A percentile compares a stretch with the other conserved stretches of the same genome.
Evolutionary conservation across 495 filamentous ascomycete genomes (phyloP).

Genomic region (Sabuloglossum arenarium): DNA sequence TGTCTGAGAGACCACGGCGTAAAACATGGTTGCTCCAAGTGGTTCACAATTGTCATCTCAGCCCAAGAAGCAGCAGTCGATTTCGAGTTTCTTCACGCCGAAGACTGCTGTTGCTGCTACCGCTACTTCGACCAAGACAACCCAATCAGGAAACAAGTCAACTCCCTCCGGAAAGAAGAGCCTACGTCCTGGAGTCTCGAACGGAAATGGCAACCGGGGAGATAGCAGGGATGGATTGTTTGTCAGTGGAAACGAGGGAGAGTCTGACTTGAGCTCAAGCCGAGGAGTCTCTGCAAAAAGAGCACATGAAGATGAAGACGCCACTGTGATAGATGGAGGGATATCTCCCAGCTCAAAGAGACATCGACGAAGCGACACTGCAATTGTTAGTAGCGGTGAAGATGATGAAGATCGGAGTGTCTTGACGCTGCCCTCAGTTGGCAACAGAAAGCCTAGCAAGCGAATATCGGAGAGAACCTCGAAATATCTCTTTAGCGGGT

Average conservation of each 20-base stretch:
- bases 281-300: background rate
- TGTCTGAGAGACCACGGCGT: background rate
- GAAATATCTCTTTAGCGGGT: conserved; percentile 28
- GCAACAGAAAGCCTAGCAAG: background rate
- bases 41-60: background rate
- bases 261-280: background rate
- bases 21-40: background rate
- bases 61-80: background rate
- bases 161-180: background rate
- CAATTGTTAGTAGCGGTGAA: background rate
- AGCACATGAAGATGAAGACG: background rate
- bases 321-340: background rate
- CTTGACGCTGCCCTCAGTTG: background rate
- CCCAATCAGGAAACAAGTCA: background rate
- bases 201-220: background rate
- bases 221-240: background rate
- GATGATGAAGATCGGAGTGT: background rate
- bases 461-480: conserved; percentile 19
- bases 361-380: background rate
- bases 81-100: conserved; percentile 2
- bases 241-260: background rate
- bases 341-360: background rate
- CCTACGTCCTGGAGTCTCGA: background rate
- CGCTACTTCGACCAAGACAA: background rate
- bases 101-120: background rate